Base-by-base conservation (phyloP, 176 grass and related monocot species). In the Leersia perrieri region DNA sequence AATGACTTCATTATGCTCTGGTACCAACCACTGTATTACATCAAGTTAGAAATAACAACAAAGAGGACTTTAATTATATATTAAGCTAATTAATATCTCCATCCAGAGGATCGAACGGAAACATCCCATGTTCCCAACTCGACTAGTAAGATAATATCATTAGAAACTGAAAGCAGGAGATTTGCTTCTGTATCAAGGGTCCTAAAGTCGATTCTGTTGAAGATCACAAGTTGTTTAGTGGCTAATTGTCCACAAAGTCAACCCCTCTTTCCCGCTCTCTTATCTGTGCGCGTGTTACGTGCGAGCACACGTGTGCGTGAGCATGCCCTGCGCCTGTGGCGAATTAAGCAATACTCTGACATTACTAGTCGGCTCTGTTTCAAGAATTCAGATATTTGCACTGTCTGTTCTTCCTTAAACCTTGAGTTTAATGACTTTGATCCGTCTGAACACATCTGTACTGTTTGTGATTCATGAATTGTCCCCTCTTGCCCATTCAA, bases 111-210 rank as follows among this genome's bases (percentile, higher is more conserved):
- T 57, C 38, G 44, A 41, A 66, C 58, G 32, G 13, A 7, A 28
- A 60, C 28, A 57, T 1, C 53, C 53, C 53, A 58, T 23, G 53
- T 11, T 11, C 29, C 23, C 62, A 72, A 39, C 41, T 74, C 22
- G 41, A 64, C 35, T 44, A 60, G 67, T 60, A 73, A 53, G 26
- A 78, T 86, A 75, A 22, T 79, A 67, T 18, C 26, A 79, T 51
- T 66, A 69, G 29, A 66, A 66, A 73, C 60, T 34, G 40, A 35
- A 78, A 53, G 39, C 47, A 22, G 32, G 60, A 11, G 29, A 35
- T 44, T 85, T 65, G 51, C 83, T 86, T 87, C 41, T 44, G 84
- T 68, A 25, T 64, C 60, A 87, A 83, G 87, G 63, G 62, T 89
- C 40, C 33, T 84, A 84, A 88, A 62, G 72, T 81, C 70, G 70